phyloP scores from a whole-genome alignment of 768 basidiomycete genomes.

The Psilocybe cyanescens region DNA sequence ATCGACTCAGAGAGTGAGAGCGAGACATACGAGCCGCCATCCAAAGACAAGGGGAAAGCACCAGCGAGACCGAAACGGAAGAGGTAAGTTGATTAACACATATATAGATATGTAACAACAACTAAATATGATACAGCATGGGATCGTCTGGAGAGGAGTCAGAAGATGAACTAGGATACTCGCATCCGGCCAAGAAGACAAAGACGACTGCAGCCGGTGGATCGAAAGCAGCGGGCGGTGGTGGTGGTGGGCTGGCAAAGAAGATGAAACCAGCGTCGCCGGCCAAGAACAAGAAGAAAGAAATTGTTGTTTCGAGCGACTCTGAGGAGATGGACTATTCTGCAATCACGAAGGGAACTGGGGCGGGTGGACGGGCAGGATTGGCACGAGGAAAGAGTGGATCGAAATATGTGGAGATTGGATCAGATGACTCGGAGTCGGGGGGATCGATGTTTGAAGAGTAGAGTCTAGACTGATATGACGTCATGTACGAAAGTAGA shows the following conservation, averaged over 20 bases:
- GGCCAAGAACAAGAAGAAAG: conserved; percentile 54
- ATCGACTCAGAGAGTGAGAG: conserved; percentile 34
- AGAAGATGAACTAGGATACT: conserved; percentile 12
- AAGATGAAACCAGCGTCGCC: conserved; percentile 64
- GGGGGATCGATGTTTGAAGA: conserved; percentile 52
- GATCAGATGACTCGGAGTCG: conserved; percentile 50
- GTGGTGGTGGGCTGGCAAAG: conserved; percentile 49
- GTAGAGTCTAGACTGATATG: conserved; percentile 33
- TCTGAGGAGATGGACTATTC: conserved; percentile 46
- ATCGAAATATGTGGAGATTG: conserved; percentile 66
- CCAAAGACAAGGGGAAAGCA: conserved; percentile 30
- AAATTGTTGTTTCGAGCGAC: conserved; percentile 48
- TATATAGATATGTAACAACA: background rate
- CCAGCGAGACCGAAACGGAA: conserved; percentile 59
- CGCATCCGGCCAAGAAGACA: conserved; percentile 37
- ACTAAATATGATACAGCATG: conserved; percentile 13
- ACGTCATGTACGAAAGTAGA: conserved; percentile 26
- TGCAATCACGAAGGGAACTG: conserved; percentile 43
- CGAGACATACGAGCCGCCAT: conserved; percentile 25
- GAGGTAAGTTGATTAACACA: conserved; percentile 43
- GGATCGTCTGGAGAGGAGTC: conserved; percentile 9
- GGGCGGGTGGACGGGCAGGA: conserved; percentile 4
- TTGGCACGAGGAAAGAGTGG: conserved; percentile 39
- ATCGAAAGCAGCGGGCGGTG: background rate
- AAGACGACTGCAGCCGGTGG: conserved; percentile 30